These are phyloP conservation scores for Purpureocillium lavendulum DNA, from an alignment of 2,329 filamentous ascomycete genomes.

Conservation along the genomic window DNA sequence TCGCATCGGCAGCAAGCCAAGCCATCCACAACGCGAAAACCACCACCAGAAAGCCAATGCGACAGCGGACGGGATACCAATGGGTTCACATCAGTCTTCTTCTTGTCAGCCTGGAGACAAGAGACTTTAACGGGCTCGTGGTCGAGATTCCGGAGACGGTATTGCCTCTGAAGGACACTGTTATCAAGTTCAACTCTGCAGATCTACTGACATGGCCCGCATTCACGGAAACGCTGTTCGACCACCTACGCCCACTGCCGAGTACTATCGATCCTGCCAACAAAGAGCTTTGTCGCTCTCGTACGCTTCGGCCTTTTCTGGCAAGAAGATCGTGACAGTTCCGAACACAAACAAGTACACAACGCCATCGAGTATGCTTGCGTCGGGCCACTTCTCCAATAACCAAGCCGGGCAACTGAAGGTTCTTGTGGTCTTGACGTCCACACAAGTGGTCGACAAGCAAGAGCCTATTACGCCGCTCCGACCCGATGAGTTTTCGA, in stretches of 20 bases:
- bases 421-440: not conserved
- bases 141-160: conserved; percentile 4
- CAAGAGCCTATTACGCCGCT: not conserved
- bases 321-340: too few relatives aligned
- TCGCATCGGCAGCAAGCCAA: conserved; percentile 1
- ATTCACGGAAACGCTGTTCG: too few relatives aligned
- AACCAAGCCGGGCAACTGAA: too few relatives aligned
- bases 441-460: not conserved
- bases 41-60: conserved; percentile 2
- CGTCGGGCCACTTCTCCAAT: too few relatives aligned
- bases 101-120: conserved; percentile 3
- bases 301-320: too few relatives aligned
- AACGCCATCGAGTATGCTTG: too few relatives aligned
- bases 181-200: conserved; percentile 1
- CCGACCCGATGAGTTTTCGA: not conserved
- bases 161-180: conserved; percentile 4
- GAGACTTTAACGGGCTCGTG: conserved; percentile 3
- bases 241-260: too few relatives aligned
- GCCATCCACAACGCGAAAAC: conserved; percentile 1
- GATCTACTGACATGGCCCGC: too few relatives aligned
- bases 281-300: too few relatives aligned
- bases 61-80: not conserved
- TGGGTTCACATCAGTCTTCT: conserved; percentile 1
- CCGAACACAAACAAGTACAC: too few relatives aligned
- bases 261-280: too few relatives aligned